Evolutionary conservation across 805 yeast species (phyloP), one percentile per base, ranked within the genome.

Genomic region (Jamesozyma piceae): DNA sequence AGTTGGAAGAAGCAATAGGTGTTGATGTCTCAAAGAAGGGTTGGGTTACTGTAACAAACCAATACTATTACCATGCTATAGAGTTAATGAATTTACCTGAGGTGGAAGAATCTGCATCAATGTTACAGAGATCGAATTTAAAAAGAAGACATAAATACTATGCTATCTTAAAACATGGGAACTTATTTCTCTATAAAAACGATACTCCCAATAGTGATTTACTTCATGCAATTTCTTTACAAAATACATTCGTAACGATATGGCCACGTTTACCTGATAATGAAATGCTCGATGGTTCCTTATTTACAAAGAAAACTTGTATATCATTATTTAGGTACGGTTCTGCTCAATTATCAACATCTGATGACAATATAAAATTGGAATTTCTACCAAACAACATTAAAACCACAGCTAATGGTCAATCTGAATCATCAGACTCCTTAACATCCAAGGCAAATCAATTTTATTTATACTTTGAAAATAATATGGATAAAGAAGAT

Each of bases 401-500:
- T 14, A 24, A 17, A 2, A 26, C 30, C 5, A 26, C 41, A 20
- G 11, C 33, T 14, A 14, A 21, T n/a, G 26, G 22, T n/a, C 33
- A 32, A 27, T 8, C 6, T 11, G 42, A 28, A 27, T 24, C 31
- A 4, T 9, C 33, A 11, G 34, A 31, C 14, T 4, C 41, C 4
- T 19, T 35, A 17, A 39, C 42, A 6, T 8, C 44, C 1, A 17
- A 43, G 5, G 48, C 57, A 44, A 63, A 48, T 17, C 59, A 64
- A 5, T 74, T 75, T 52, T 90, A 74, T 59, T 62, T 90, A 3
- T 85, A 87, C 60, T 74, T 81, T 35, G 95, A 87, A 51, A 72
- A 78, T 38, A 86, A 88, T 50, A 73, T 73, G 43, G 88, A 82
- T 37, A 90, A 90, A 55, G 98, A 92, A 61, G 95, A 90, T 58